Evolutionary conservation across 129 eudicot genomes (phyloP).

Genomic region (Lactuca saligna): DNA sequence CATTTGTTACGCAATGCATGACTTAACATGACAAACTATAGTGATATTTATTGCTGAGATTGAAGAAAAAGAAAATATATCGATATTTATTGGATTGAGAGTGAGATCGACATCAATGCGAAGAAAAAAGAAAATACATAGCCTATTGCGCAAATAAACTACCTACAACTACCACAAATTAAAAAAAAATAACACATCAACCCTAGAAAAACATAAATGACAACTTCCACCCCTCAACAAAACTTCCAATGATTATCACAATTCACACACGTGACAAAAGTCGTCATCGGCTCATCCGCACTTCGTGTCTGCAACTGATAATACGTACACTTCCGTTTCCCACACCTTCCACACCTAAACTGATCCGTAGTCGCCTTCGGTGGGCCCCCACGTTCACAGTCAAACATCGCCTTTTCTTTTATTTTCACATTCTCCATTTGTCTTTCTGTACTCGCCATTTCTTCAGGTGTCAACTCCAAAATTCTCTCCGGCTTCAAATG

Average conservation of each 20-base stretch:
- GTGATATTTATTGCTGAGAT: not conserved
- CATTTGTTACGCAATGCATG: too few relatives aligned
- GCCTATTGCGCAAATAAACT: slow-evolving; percentile 4
- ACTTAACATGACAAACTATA: too few relatives aligned
- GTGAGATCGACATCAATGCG: not conserved
- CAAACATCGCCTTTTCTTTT: slow-evolving; percentile 72
- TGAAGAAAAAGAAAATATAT: not conserved
- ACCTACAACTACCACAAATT: not conserved
- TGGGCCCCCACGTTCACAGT: slow-evolving; percentile 65
- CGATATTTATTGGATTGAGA: too few relatives aligned
- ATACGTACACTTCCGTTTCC: slow-evolving; percentile 69
- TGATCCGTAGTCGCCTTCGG: slow-evolving; percentile 74
- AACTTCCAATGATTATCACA: slow-evolving; percentile 91
- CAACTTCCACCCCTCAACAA: slow-evolving; percentile 31
- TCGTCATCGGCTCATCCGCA: slow-evolving; percentile 96
- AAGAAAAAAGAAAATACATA: not conserved
- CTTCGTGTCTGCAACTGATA: slow-evolving; percentile 93
- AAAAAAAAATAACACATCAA: slow-evolving; percentile 14
- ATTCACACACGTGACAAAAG: slow-evolving; percentile 82
- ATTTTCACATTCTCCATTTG: slow-evolving; percentile 54
- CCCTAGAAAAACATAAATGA: not conserved
- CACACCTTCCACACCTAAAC: slow-evolving; percentile 75
- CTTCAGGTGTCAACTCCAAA: slow-evolving; percentile 60
- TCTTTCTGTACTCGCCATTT: slow-evolving; percentile 81
- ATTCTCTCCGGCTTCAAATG: slow-evolving; percentile 53